These are phyloP conservation scores for Termitomyces sp. DNA, from an alignment of 768 basidiomycete species.

Conservation along the genomic window DNA sequence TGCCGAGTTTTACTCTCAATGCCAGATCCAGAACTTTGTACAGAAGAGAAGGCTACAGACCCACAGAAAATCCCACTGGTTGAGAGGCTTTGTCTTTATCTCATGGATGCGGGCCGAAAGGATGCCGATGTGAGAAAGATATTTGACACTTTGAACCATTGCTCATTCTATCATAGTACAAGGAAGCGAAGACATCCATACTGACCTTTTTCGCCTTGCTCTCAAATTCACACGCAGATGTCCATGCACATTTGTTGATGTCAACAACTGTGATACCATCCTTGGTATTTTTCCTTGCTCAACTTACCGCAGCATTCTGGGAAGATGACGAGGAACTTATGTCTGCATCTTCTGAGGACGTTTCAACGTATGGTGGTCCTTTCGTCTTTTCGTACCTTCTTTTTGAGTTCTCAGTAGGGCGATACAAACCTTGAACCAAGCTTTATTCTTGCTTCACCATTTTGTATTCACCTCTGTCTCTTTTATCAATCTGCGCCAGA, in stretches of 20 bases:
- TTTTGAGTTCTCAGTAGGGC: conserved; percentile 30
- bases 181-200: conserved; percentile 27
- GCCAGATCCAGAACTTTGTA: conserved; percentile 19
- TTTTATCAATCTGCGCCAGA: conserved; percentile 46
- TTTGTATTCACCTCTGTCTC: conserved; percentile 48
- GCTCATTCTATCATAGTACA: conserved; percentile 7
- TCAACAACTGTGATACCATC: conserved; percentile 61
- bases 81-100: conserved; percentile 40
- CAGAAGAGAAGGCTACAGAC: conserved; percentile 17
- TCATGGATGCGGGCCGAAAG: conserved; percentile 35
- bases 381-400: neutral
- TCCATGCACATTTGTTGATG: conserved; percentile 29
- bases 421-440: conserved; percentile 44
- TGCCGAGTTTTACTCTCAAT: conserved; percentile 36
- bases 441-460: conserved; percentile 56
- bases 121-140: conserved; percentile 34
- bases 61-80: conserved; percentile 33
- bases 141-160: neutral
- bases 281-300: conserved; percentile 48
- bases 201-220: conserved; percentile 36
- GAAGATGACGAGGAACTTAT: conserved; percentile 49
- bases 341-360: conserved; percentile 23
- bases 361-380: conserved; percentile 28
- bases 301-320: conserved; percentile 56
- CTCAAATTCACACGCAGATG: conserved; percentile 33